Evolutionary conservation across 768 basidiomycete species (phyloP).

Genomic region (Agrocybe praecox): DNA sequence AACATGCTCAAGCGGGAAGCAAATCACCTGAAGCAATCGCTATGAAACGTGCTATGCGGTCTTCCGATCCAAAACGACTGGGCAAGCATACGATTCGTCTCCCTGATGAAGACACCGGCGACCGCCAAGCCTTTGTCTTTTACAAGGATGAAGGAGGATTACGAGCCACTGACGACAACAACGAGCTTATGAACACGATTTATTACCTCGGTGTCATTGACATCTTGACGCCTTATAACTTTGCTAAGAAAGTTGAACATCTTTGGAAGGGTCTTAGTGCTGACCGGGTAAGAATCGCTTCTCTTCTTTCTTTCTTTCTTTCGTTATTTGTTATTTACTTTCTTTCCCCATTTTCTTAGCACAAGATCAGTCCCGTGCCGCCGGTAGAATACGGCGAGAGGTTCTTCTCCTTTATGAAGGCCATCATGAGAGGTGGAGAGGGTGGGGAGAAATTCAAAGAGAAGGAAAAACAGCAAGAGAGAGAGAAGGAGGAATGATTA

Average conservation of each 20-base stretch:
- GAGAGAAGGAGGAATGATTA: not conserved
- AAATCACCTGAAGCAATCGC: conserved; percentile 77
- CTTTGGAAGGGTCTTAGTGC: conserved; percentile 87
- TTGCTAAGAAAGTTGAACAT: conserved; percentile 81
- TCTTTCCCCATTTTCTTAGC: conserved; percentile 46
- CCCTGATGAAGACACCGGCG: conserved; percentile 66
- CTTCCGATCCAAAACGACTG: conserved; percentile 76
- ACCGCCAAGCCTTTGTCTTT: conserved; percentile 81
- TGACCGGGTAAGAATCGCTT: conserved; percentile 71
- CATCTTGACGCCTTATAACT: conserved; percentile 88
- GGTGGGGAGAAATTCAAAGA: conserved; percentile 49
- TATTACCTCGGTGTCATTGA: conserved; percentile 98
- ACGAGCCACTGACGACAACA: conserved; percentile 85
- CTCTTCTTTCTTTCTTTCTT: not conserved
- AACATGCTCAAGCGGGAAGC: conserved; percentile 55
- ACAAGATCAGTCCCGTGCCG: conserved; percentile 93
- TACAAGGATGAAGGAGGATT: conserved; percentile 97
- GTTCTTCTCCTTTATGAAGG: conserved; percentile 87
- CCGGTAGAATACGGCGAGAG: conserved; percentile 87
- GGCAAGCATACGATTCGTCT: conserved; percentile 49
- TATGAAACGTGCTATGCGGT: conserved; percentile 83
- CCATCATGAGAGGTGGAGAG: conserved; percentile 81
- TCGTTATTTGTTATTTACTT: not conserved
- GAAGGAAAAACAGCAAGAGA: conserved; percentile 1
- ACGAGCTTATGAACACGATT: conserved; percentile 72